Evolutionary conservation across 768 basidiomycete genomes (phyloP), one percentile per base, ranked within the genome.

Genomic region (Postia placenta): DNA sequence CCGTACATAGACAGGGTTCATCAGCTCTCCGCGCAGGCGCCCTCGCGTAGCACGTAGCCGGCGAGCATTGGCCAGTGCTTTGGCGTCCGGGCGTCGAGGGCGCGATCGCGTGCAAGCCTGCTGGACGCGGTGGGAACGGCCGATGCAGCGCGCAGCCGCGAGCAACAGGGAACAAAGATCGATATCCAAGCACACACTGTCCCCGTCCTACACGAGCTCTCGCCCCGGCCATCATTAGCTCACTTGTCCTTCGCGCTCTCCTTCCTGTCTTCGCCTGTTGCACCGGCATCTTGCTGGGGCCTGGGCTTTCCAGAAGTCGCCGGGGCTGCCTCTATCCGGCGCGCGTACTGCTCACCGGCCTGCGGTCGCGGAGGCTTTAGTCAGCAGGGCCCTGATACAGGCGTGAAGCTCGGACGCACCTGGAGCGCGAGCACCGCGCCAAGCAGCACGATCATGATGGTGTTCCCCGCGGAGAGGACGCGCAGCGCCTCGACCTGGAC

Each of bases 391-490:
- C 38, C 9, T 7, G 30, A 33, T 33, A 15, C 7, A 33, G 30
- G 30, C 30, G 30, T n/a, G n/a, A 38, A 23, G 20, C 35, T 20
- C 4, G 36, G 40, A 67, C 79, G 65, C 62, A 86, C 89, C 79
- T 92, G 90, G 47, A 92, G 70, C 26, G 69, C 61, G 19, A 92
- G 72, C 46, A 92, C 74, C 9, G 75, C 77, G 17, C 76, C 74
- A 12, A 92, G 73, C 44, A 81, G 74, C 5, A 81, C 71, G 46
- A 84, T 81, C 46, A 92, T 83, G 51, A 97, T 84, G 42, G 88
- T 79, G 61, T 96, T 95, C 9, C 85, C 92, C 5, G 94, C 94
- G 23, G 85, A 81, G 20, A 95, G 71, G 4, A 96, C 74, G 45
- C 79, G 79, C 63, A 97, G 71, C 17, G 92, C 89, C 59, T 92